A percentile compares a stretch with the other conserved stretches of the same genome.
Evolutionary conservation across 768 basidiomycete genomes (phyloP).

Genomic region (Ramaria sp.): DNA sequence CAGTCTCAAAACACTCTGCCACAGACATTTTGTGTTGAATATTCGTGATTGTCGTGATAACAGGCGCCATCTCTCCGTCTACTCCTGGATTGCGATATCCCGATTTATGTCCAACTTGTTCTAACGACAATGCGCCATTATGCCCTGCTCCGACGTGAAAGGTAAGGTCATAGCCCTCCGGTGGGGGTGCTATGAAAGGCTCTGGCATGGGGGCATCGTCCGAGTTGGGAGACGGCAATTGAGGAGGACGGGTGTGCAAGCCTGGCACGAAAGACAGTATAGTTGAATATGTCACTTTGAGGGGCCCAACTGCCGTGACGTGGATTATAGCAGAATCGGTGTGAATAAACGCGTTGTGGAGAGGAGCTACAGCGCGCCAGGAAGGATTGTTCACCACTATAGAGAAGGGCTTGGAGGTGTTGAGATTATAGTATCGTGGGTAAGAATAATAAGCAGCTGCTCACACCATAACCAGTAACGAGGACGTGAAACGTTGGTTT

Average conservation of each 20-base stretch:
- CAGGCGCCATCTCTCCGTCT: slow-evolving; percentile 42
- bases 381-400: slow-evolving; percentile 53
- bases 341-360: slow-evolving; percentile 44
- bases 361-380: slow-evolving; percentile 55
- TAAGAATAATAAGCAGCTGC: neutral
- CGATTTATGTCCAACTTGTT: slow-evolving; percentile 53
- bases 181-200: slow-evolving; percentile 25
- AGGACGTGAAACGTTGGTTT: neutral
- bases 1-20: neutral
- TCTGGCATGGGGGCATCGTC: slow-evolving; percentile 16
- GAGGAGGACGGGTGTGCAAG: slow-evolving; percentile 49
- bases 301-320: slow-evolving; percentile 40
- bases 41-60: neutral
- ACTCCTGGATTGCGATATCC: slow-evolving; percentile 64
- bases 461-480: slow-evolving; percentile 6
- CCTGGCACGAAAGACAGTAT: slow-evolving; percentile 45
- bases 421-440: neutral
- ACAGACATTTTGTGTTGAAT: neutral
- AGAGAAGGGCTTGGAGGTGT: slow-evolving; percentile 35
- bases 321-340: slow-evolving; percentile 37
- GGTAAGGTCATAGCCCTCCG: slow-evolving; percentile 53
- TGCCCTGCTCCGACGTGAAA: slow-evolving; percentile 63
- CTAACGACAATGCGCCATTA: slow-evolving; percentile 51
- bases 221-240: slow-evolving; percentile 29
- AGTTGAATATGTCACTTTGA: slow-evolving; percentile 49